Evolutionary conservation across 345 rosid species (phyloP).

Genomic region (thale cress (Arabidopsis thaliana)): TAIR10.1 NC_003070.9:20182501-20183000

Average conservation of each 20-base stretch:
- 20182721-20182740: slow-evolving; percentile 84
- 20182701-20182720: slow-evolving; percentile 99
- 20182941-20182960: neutral
- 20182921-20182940: slow-evolving; percentile 65
- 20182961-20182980: neutral
- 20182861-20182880: slow-evolving; percentile 50
- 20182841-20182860: slow-evolving; percentile 45
- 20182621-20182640: slow-evolving; percentile 22
- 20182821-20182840: slow-evolving; percentile 70
- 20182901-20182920: slow-evolving; percentile 52
- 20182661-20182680: slow-evolving; percentile 25
- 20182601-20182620: slow-evolving; percentile 10
- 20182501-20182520: slow-evolving; percentile 43
- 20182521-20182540: slow-evolving; percentile 29
- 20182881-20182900: slow-evolving; percentile 57
- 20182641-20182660: slow-evolving; percentile 16
- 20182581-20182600: slow-evolving; percentile 35
- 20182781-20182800: slow-evolving; percentile 42
- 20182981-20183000: neutral
- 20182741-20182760: slow-evolving; percentile 74
- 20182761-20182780: slow-evolving; percentile 56
- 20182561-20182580: slow-evolving; percentile 43
- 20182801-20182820: slow-evolving; percentile 45
- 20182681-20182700: slow-evolving; percentile 89
- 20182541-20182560: neutral